Evolutionary conservation across 345 rosid genomes (phyloP).

Genomic region (Lenwebbia sp.): DNA sequence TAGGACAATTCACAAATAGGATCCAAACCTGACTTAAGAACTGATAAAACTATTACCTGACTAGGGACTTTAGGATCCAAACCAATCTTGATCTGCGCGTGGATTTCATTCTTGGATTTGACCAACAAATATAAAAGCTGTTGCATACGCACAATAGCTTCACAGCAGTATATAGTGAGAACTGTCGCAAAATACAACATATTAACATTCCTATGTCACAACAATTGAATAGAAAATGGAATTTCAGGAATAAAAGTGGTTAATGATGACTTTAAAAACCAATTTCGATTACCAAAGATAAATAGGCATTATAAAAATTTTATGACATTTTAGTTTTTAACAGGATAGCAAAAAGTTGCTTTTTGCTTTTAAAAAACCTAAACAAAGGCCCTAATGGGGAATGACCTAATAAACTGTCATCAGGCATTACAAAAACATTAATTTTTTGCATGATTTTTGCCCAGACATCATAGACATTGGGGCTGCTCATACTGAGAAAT

Average conservation of each 20-base stretch:
- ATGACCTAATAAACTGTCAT: no score
- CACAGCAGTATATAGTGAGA: conserved; percentile 91
- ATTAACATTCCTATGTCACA: not conserved
- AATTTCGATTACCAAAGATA: rapidly evolving
- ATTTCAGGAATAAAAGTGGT: no score
- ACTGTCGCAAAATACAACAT: conserved; percentile 17
- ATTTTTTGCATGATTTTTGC: no score
- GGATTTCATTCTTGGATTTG: conserved; percentile 94
- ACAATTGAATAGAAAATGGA: no score
- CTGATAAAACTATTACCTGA: conserved; percentile 29
- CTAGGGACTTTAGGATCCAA: conserved; percentile 90
- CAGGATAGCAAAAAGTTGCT: no score
- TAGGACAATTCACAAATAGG: not conserved
- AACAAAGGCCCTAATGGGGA: no score
- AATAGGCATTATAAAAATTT: no score
- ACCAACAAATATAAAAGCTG: conserved; percentile 86
- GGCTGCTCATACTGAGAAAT: no score
- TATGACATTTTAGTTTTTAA: no score
- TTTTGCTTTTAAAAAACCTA: no score
- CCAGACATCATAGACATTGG: no score
- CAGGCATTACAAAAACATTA: no score
- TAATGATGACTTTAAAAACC: not conserved
- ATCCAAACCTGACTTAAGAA: conserved; percentile 45
- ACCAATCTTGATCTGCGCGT: conserved; percentile 85
- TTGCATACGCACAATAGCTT: conserved; percentile 93